Evolutionary conservation across 768 basidiomycete species (phyloP).

Genomic region (Kwoniella heveanensis): DNA sequence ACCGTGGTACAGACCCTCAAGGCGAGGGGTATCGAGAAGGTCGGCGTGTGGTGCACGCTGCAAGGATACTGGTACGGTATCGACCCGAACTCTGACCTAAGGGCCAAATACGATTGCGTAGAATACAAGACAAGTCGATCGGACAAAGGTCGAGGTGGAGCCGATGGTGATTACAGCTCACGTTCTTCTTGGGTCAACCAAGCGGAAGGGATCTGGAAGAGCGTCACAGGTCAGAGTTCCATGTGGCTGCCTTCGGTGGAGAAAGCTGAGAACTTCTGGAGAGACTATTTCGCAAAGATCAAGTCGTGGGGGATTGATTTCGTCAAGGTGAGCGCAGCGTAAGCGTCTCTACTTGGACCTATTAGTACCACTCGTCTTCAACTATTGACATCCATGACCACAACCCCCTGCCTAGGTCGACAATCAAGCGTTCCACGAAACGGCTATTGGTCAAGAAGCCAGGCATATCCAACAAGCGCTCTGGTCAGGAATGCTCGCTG

Average conservation of each 20-base stretch:
- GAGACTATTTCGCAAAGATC: constrained; percentile 39
- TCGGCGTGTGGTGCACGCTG: constrained; percentile 48
- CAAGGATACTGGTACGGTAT: constrained; percentile 46
- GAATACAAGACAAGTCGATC: constrained; percentile 16
- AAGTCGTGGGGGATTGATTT: constrained; percentile 35
- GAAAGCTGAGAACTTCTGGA: constrained; percentile 41
- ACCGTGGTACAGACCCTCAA: constrained; percentile 29
- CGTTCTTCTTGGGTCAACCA: constrained; percentile 11
- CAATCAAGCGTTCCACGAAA: constrained; percentile 41
- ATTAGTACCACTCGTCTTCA: too few relatives aligned
- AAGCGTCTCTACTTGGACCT: too few relatives aligned
- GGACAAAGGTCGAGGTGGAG: constrained; percentile 25
- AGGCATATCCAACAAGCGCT: constrained; percentile 29
- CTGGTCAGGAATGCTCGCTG: constrained; percentile 41
- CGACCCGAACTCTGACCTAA: constrained; percentile 29
- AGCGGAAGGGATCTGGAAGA: not conserved
- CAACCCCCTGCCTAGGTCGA: too few relatives aligned
- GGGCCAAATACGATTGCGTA: constrained; percentile 27
- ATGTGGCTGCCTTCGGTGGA: constrained; percentile 37
- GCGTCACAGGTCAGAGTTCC: constrained; percentile 1
- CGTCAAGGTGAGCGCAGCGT: constrained; percentile 35
- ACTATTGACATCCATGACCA: too few relatives aligned
- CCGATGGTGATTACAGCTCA: too few relatives aligned
- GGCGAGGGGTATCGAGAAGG: constrained; percentile 22
- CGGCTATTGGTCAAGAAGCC: constrained; percentile 11